These are phyloP conservation scores for Mycena haematopus DNA, from an alignment of 768 basidiomycete species.

Conservation along the genomic window DNA sequence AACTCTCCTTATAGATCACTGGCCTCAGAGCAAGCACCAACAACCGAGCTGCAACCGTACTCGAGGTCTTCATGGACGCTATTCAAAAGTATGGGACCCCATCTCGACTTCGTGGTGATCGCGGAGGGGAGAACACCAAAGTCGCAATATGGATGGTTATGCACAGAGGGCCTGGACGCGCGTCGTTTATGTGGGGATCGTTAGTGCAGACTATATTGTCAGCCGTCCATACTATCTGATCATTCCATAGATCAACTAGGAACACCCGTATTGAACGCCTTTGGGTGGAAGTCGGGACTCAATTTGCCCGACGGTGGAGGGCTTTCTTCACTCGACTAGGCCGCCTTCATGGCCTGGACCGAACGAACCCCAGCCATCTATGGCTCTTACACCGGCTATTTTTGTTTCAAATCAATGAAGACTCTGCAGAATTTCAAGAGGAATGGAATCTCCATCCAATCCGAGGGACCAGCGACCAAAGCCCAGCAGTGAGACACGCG, in stretches of 20 bases:
- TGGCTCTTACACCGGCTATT: conserved; percentile 33
- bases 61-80: conserved; percentile 25
- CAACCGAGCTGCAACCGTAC: too few relatives aligned
- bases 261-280: not conserved
- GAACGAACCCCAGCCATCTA: not conserved
- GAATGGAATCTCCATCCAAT: conserved; percentile 44
- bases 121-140: conserved; percentile 37
- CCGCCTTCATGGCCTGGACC: not conserved
- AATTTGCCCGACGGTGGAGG: conserved; percentile 1
- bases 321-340: conserved; percentile 4
- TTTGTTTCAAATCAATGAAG: conserved; percentile 35
- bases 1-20: too few relatives aligned
- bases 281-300: too few relatives aligned
- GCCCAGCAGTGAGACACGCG: not conserved
- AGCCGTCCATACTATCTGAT: too few relatives aligned
- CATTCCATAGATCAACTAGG: too few relatives aligned
- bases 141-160: conserved; percentile 38
- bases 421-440: conserved; percentile 35
- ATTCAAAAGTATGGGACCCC: conserved; percentile 23
- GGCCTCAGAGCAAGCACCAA: too few relatives aligned
- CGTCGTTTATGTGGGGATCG: conserved; percentile 19
- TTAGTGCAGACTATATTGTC: not conserved
- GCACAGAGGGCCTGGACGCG: conserved; percentile 30
- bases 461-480: conserved; percentile 25
- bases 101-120: conserved; percentile 8